Evolutionary conservation across 129 eudicot species (phyloP).

Genomic region (Solidago caesia): DNA sequence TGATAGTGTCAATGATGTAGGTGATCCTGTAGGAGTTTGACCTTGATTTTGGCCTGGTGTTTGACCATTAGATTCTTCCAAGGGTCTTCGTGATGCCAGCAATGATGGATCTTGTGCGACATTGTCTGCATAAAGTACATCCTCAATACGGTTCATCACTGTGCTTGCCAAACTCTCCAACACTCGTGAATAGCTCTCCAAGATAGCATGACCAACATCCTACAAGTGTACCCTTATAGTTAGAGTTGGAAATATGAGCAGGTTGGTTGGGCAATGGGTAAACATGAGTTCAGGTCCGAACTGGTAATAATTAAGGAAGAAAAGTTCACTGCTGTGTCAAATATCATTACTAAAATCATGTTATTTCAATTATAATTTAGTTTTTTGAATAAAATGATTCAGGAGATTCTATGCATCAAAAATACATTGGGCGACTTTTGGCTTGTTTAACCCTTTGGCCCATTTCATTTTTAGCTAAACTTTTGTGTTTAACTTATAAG

Average conservation of each 20-base stretch:
- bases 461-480: neutral
- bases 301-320: neutral
- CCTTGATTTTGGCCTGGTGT: conserved; percentile 5
- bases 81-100: conserved; percentile 22
- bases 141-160: conserved; percentile 64
- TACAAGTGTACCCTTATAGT: conserved; percentile 17
- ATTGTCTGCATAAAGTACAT: conserved; percentile 68
- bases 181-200: conserved; percentile 79
- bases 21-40: conserved; percentile 37
- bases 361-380: neutral
- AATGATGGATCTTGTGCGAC: conserved; percentile 56
- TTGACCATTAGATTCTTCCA: conserved; percentile 23
- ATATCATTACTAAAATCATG: neutral
- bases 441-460: neutral
- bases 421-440: neutral
- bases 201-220: conserved; percentile 72
- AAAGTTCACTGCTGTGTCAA: neutral
- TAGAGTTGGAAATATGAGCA: neutral
- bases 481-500: neutral
- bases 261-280: neutral
- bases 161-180: conserved; percentile 81
- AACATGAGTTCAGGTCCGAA: neutral
- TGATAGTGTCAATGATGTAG: conserved; percentile 50
- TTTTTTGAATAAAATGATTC: neutral
- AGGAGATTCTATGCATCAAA: neutral